Conservation (phyloP, 768 basidiomycete species). For the Boletus rubescentipes region DNA sequence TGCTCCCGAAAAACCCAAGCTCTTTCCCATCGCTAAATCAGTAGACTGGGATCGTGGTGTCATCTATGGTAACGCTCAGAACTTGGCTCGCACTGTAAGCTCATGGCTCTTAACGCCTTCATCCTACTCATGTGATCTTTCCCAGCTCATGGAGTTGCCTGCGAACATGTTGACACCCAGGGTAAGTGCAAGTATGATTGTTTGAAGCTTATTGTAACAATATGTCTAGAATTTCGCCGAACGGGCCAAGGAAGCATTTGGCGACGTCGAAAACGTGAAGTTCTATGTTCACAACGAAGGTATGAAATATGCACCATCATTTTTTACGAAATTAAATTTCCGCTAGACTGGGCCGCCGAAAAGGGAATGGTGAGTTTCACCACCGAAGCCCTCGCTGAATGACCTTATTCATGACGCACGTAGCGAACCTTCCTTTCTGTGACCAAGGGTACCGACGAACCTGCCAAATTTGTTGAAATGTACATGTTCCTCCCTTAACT, state of each 20-base stretch:
- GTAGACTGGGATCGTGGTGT: constrained; percentile 71
- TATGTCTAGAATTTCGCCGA: constrained; percentile 61
- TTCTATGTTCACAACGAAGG: constrained; percentile 74
- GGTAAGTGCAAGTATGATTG: constrained; percentile 34
- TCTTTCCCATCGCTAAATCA: constrained; percentile 47
- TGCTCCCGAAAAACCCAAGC: constrained; percentile 47
- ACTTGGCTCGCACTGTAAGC: constrained; percentile 72
- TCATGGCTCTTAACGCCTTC: not conserved
- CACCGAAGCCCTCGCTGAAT: not conserved
- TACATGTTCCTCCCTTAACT: constrained; percentile 28
- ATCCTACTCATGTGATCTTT: not conserved
- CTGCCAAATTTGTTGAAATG: constrained; percentile 88
- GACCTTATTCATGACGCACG: not conserved
- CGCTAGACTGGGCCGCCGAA: constrained; percentile 72
- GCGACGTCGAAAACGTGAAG: constrained; percentile 63
- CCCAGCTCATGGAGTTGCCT: constrained; percentile 78
- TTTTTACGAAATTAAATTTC: not conserved
- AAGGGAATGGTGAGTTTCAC: constrained; percentile 68
- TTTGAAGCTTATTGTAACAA: not conserved
- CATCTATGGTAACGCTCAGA: constrained; percentile 74
- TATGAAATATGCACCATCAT: constrained; percentile 25
- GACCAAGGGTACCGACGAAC: constrained; percentile 76
- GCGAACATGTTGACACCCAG: constrained; percentile 87
- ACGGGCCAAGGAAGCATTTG: constrained; percentile 65
- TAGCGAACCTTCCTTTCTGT: constrained; percentile 87